Percentiles rank a stretch among this genome's conserved stretches.
Evolutionary conservation across 345 rosid genomes (phyloP).

Genomic region (Camelina hispida): DNA sequence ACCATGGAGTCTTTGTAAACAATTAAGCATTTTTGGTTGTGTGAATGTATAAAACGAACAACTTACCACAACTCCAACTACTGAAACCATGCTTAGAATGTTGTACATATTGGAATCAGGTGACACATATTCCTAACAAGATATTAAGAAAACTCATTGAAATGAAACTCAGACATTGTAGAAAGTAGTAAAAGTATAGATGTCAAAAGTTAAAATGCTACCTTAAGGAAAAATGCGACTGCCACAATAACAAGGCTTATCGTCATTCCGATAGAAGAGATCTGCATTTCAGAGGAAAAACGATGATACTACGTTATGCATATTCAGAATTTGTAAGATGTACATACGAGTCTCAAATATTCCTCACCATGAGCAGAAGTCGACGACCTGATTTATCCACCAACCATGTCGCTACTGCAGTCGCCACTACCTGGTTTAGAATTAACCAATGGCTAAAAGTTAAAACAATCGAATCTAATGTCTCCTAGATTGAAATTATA

Average conservation of each 20-base stretch:
- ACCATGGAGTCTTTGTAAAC: background rate
- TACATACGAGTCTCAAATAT: background rate
- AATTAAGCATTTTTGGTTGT: background rate
- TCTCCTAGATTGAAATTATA: conserved; percentile 10
- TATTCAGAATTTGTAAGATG: background rate
- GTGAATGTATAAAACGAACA: conserved; percentile 11
- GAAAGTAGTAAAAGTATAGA: background rate
- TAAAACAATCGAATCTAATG: background rate
- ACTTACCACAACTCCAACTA: conserved; percentile 93
- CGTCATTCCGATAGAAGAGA: conserved; percentile 82
- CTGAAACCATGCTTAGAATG: conserved; percentile 70
- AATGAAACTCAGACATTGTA: conserved; percentile 25
- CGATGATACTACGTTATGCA: background rate
- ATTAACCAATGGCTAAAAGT: conserved; percentile 17
- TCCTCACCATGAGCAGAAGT: conserved; percentile 78
- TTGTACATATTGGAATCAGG: conserved; percentile 59
- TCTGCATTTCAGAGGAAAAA: conserved; percentile 47
- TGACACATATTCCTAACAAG: conserved; percentile 58
- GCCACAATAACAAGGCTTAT: conserved; percentile 72
- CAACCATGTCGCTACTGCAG: conserved; percentile 85
- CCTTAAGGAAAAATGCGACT: conserved; percentile 74
- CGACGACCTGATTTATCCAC: conserved; percentile 89
- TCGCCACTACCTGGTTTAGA: conserved; percentile 71
- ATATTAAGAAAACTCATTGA: conserved; percentile 23
- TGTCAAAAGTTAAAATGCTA: conserved; percentile 10